These are phyloP conservation scores for Solanum pinnatisectum DNA, from an alignment of 257 asterid genomes.

Conservation along the genomic window DNA sequence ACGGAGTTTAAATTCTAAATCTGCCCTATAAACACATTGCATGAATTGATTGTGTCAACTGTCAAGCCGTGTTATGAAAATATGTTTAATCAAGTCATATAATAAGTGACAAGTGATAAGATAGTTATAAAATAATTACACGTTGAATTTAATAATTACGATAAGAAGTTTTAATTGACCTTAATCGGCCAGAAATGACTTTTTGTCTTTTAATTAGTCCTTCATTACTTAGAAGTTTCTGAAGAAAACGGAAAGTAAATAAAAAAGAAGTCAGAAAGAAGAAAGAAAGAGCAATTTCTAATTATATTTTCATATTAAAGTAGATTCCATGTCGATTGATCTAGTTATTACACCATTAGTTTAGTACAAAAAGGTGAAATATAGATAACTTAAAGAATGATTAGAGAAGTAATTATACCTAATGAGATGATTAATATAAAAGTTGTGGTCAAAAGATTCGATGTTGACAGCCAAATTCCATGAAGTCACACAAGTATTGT, in stretches of 20 bases:
- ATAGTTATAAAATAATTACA: not conserved
- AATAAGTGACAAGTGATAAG: not conserved
- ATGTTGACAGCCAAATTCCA: not conserved
- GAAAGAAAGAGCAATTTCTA: not conserved
- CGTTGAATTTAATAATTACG: not conserved
- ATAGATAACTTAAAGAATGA: not conserved
- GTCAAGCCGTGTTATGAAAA: not conserved
- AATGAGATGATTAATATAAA: not conserved
- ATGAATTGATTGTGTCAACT: not conserved
- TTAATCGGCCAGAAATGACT: not conserved
- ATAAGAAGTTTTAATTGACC: not conserved
- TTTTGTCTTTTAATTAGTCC: not conserved
- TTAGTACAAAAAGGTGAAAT: not conserved
- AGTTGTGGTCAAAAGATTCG: not conserved
- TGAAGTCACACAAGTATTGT: not conserved
- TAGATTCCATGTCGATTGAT: not conserved
- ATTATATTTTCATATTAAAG: not conserved
- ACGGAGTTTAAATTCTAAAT: too few species aligned
- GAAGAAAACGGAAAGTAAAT: not conserved
- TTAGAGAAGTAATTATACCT: not conserved
- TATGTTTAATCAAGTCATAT: not conserved
- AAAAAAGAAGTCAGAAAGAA: not conserved
- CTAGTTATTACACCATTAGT: not conserved
- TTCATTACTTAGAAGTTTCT: not conserved
- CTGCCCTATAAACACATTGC: accelerated